Evolutionary conservation across 2,329 filamentous ascomycete genomes (phyloP).

Genomic region (Rutstroemia sp.): DNA sequence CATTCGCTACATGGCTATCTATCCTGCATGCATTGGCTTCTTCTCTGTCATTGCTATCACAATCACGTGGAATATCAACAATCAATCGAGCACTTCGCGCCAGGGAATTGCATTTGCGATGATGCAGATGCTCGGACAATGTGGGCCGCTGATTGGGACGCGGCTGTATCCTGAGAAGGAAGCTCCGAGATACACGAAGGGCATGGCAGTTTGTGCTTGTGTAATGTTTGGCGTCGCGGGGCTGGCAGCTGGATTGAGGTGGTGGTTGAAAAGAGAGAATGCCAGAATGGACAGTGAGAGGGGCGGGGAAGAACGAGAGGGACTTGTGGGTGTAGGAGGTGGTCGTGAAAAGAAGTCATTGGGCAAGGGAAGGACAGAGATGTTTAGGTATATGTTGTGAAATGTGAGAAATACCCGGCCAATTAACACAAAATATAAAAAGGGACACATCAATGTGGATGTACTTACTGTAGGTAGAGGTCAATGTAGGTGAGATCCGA

Average conservation of each 20-base stretch:
- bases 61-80: slow-evolving; percentile 85
- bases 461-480: too few species aligned
- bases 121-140: slow-evolving; percentile 62
- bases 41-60: slow-evolving; percentile 79
- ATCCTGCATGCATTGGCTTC: slow-evolving; percentile 72
- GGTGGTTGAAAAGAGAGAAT: slow-evolving; percentile 26
- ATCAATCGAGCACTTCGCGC: slow-evolving; percentile 61
- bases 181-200: slow-evolving; percentile 40
- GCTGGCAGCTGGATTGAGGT: slow-evolving; percentile 36
- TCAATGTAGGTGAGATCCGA: too few species aligned
- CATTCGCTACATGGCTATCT: slow-evolving; percentile 66
- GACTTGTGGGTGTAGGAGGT: slow-evolving; percentile 1
- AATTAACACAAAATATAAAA: too few species aligned
- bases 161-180: slow-evolving; percentile 45
- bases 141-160: slow-evolving; percentile 39
- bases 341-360: neutral
- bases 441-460: too few species aligned
- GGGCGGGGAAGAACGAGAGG: slow-evolving; percentile 12
- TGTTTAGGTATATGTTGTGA: slow-evolving; percentile 21
- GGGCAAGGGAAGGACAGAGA: slow-evolving; percentile 11
- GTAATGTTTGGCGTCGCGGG: slow-evolving; percentile 41
- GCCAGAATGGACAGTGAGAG: slow-evolving; percentile 30
- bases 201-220: slow-evolving; percentile 42
- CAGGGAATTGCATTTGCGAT: slow-evolving; percentile 74
- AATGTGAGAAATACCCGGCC: neutral